Evolutionary conservation across 306 rosid species (phyloP).

Genomic region (Cicer chorassanicum): DNA sequence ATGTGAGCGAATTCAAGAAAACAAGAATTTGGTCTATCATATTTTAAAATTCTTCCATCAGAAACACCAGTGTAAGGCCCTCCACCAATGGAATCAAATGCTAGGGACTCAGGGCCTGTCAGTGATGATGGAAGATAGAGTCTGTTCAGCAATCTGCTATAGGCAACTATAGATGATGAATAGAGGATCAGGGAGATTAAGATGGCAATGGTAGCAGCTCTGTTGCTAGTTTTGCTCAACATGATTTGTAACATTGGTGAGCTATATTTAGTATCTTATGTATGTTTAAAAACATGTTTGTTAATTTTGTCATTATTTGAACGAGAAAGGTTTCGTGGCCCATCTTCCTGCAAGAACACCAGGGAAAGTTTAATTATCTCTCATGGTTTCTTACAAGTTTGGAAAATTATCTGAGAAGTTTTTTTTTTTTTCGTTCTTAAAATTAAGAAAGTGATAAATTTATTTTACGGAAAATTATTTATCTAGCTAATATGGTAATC

Average conservation of each 20-base stretch:
- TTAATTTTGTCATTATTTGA: slow-evolving; percentile 16
- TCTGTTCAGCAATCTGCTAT: neutral
- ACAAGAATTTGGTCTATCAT: neutral
- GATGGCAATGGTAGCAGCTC: neutral
- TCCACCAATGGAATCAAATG: slow-evolving; percentile 40
- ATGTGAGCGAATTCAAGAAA: slow-evolving; percentile 42
- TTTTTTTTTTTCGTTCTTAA: neutral
- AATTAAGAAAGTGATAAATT: neutral
- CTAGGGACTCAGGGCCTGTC: slow-evolving; percentile 47
- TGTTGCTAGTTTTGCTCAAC: neutral
- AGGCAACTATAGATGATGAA: slow-evolving; percentile 15
- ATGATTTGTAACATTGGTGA: slow-evolving; percentile 13
- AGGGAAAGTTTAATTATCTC: slow-evolving; percentile 11
- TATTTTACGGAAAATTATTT: no score
- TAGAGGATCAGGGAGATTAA: slow-evolving; percentile 20
- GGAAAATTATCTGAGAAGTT: neutral
- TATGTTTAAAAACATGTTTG: neutral
- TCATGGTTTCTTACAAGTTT: slow-evolving; percentile 22
- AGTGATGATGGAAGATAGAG: slow-evolving; percentile 45
- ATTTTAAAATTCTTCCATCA: slow-evolving; percentile 55
- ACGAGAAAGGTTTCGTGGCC: neutral
- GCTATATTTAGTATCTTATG: neutral
- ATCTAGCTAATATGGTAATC: neutral
- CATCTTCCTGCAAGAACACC: neutral
- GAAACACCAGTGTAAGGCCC: slow-evolving; percentile 49